phyloP scores from a whole-genome alignment of 2,329 filamentous ascomycete genomes.

The Ceratocystis ficicola region DNA sequence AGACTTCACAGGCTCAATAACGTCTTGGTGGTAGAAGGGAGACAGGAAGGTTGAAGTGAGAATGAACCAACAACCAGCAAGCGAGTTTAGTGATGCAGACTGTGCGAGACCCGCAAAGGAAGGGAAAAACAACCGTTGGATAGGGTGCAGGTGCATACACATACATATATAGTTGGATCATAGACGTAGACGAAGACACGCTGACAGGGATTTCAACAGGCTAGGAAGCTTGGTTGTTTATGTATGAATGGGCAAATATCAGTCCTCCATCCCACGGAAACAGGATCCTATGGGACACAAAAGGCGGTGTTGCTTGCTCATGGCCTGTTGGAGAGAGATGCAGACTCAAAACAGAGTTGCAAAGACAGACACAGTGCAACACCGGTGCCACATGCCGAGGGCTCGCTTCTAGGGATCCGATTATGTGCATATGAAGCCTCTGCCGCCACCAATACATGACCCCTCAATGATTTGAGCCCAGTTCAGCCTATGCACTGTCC shows the following conservation, averaged over 20 bases:
- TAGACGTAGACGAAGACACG: background rate
- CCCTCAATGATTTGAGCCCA: background rate
- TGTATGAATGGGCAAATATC: conserved; percentile 1
- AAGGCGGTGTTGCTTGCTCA: conserved; percentile 3
- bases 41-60: background rate
- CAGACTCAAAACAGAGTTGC: conserved; percentile 5
- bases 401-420: conserved; percentile 2
- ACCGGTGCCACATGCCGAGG: conserved; percentile 1
- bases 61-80: background rate
- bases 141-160: conserved; percentile 3
- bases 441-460: background rate
- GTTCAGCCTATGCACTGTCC: background rate
- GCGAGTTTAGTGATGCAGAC: background rate
- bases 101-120: conserved; percentile 11
- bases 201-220: background rate
- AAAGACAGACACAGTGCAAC: conserved; percentile 1
- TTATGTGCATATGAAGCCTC: conserved; percentile 3
- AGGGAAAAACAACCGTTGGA: background rate
- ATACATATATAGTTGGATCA: background rate
- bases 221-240: background rate
- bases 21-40: background rate
- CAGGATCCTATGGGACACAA: background rate
- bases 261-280: background rate
- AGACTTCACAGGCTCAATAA: background rate
- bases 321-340: background rate